A percentile compares a stretch with the other conserved stretches of the same genome.
Evolutionary conservation across 2,329 filamentous ascomycete species (phyloP).

Genomic region (Fusarium udum): DNA sequence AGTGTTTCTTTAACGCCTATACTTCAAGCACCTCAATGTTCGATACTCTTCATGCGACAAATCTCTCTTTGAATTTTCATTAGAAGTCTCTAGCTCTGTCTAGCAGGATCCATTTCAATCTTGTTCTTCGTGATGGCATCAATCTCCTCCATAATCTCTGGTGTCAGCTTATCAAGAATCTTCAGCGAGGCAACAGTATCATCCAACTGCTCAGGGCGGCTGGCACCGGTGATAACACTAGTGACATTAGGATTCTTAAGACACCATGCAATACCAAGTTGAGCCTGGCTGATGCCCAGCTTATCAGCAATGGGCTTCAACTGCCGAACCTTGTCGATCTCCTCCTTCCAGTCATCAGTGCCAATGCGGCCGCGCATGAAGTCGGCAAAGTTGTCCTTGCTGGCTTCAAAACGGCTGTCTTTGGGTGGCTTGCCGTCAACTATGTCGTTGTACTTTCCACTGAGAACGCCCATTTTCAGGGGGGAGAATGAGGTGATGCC

Average conservation of each 20-base stretch:
- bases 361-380: slow-evolving; percentile 59
- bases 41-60: not conserved
- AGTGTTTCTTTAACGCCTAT: no score
- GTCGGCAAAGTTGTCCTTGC: slow-evolving; percentile 66
- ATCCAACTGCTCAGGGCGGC: slow-evolving; percentile 60
- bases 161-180: slow-evolving; percentile 58
- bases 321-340: slow-evolving; percentile 56
- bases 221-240: slow-evolving; percentile 63
- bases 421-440: slow-evolving; percentile 60
- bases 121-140: slow-evolving; percentile 53
- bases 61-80: not conserved
- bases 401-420: slow-evolving; percentile 66
- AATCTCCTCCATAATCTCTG: slow-evolving; percentile 61
- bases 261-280: slow-evolving; percentile 63
- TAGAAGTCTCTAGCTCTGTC: slow-evolving; percentile 27
- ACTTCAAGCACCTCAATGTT: not conserved
- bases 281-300: slow-evolving; percentile 62
- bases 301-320: slow-evolving; percentile 64
- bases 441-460: slow-evolving; percentile 71
- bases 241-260: slow-evolving; percentile 64
- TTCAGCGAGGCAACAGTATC: slow-evolving; percentile 60
- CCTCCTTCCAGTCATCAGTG: slow-evolving; percentile 61
- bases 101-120: slow-evolving; percentile 40
- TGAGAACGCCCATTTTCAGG: slow-evolving; percentile 66
- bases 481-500: slow-evolving; percentile 72